A percentile compares a stretch with the other conserved stretches of the same genome.
Conservation (phyloP, 345 rosid species). For the Hibiscus trionum region DNA sequence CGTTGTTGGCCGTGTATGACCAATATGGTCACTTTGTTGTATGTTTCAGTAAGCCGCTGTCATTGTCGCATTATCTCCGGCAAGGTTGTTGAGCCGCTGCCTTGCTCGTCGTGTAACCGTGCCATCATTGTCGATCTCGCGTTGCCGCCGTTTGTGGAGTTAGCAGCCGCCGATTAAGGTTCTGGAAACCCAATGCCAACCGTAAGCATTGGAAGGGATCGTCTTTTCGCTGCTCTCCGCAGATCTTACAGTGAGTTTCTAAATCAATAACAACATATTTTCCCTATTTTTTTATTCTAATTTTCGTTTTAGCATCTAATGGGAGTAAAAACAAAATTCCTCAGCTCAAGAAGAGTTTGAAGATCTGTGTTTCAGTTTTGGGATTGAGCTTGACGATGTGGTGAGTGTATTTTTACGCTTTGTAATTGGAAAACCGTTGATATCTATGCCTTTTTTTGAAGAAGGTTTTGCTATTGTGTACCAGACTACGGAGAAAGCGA, state of each 20-base stretch:
- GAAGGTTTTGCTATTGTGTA: background rate
- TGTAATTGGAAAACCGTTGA: background rate
- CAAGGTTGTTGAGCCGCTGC: too few relatives aligned
- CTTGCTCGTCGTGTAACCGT: too few relatives aligned
- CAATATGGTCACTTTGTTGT: too few relatives aligned
- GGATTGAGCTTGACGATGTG: slow-evolving; percentile 94
- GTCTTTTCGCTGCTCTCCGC: slow-evolving; percentile 61
- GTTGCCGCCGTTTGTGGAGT: too few relatives aligned
- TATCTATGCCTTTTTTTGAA: background rate
- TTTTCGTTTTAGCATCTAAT: background rate
- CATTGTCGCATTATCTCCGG: too few relatives aligned
- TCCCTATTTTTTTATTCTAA: background rate
- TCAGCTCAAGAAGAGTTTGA: slow-evolving; percentile 75
- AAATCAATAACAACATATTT: too few relatives aligned
- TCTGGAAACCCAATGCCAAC: slow-evolving; percentile 47
- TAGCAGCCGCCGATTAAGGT: too few relatives aligned
- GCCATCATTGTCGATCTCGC: too few relatives aligned
- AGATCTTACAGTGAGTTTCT: slow-evolving; percentile 45
- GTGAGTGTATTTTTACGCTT: slow-evolving; percentile 33
- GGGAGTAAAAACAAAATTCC: background rate
- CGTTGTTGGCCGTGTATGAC: too few relatives aligned
- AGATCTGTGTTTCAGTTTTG: slow-evolving; percentile 82
- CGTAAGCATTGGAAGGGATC: slow-evolving; percentile 78
- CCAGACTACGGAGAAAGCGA: slow-evolving; percentile 84
- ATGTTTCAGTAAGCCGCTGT: too few relatives aligned